Conservation (phyloP, 345 rosid species). For the Pugionium dolabratum region DNA sequence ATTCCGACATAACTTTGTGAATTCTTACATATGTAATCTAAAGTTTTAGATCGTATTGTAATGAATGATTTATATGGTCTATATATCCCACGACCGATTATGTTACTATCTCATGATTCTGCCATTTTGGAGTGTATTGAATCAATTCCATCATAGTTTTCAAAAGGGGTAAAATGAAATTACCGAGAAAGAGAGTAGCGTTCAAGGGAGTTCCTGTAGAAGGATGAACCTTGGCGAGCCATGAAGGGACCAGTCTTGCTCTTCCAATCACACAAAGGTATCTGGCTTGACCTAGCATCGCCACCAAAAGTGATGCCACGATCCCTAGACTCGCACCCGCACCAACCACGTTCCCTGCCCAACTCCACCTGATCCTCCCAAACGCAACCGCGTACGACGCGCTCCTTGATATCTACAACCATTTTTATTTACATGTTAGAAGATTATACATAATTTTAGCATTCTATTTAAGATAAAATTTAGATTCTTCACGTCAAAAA, state of each 20-base stretch:
- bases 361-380: slow-evolving; percentile 64
- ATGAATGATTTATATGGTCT: too few relatives aligned
- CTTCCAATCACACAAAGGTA: slow-evolving; percentile 92
- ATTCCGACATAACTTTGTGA: too few relatives aligned
- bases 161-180: slow-evolving; percentile 1
- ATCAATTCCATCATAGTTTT: not conserved
- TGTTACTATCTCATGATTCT: not conserved
- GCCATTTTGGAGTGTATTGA: not conserved
- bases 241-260: slow-evolving; percentile 79
- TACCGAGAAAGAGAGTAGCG: slow-evolving; percentile 94
- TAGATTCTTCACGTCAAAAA: too few relatives aligned
- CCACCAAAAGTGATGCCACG: slow-evolving; percentile 90
- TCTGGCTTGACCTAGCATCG: slow-evolving; percentile 97
- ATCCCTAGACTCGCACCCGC: slow-evolving; percentile 95
- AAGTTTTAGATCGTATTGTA: too few relatives aligned
- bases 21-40: too few relatives aligned
- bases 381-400: slow-evolving; percentile 76
- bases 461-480: not conserved
- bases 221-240: slow-evolving; percentile 94
- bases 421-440: not conserved
- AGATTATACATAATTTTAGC: too few relatives aligned
- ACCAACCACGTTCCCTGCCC: slow-evolving; percentile 91
- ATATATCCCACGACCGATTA: too few relatives aligned
- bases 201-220: slow-evolving; percentile 92
- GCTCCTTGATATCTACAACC: slow-evolving; percentile 50